Base-by-base conservation (phyloP, 352 stramenopile species). In the Globisporangium canariense region DNA sequence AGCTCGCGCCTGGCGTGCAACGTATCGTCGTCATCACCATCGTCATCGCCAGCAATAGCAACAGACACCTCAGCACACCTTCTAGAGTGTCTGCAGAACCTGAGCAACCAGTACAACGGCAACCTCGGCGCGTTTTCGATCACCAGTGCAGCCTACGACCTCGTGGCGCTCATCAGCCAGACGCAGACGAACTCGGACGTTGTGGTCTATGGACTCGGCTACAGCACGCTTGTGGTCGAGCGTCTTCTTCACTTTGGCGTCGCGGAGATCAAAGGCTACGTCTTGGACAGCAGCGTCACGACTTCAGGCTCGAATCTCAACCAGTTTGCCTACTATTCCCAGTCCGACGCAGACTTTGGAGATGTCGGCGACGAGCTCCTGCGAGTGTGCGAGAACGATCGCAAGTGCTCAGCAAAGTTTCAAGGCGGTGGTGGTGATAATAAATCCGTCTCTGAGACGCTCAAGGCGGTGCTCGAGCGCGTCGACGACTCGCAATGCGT, bases 151-250 rank as follows among this genome's bases (percentile, higher is more conserved):
- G 76, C 81, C 34, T 68, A 72, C 34, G 85, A 94, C 58, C 34
- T 92, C 18, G 79, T 79, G 40, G 64, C 68, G n/a, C 59, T 90
- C 25, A 78, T 92, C 56, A 80, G 75, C 8, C 60, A 81, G 28
- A 50, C 66, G 47, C 77, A 83, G 43, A 43, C 68, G 13, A 54
- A 66, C 4, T 70, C 75, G 4, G 64, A 73, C 45, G 73, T 81
- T n/a, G 70, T 84, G 43, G 62, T 92, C 2, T 94, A 94, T 67
- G 81, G 81, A 1, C 61, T 90, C 14, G 83, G 83, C 13, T 83
- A 84, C 46, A 83, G 83, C 8, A 85, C 83, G 22, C 75, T 79
- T 22, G 60, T 87, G 16, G 74, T 81, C 7, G 77, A 92, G 66
- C 69, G 82, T 1, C 64, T 86, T 25, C 76, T 90, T 60, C 77